Base-by-base conservation (phyloP, 108 stramenopile species). In the Cyclotella choctawhatcheeana region DNA sequence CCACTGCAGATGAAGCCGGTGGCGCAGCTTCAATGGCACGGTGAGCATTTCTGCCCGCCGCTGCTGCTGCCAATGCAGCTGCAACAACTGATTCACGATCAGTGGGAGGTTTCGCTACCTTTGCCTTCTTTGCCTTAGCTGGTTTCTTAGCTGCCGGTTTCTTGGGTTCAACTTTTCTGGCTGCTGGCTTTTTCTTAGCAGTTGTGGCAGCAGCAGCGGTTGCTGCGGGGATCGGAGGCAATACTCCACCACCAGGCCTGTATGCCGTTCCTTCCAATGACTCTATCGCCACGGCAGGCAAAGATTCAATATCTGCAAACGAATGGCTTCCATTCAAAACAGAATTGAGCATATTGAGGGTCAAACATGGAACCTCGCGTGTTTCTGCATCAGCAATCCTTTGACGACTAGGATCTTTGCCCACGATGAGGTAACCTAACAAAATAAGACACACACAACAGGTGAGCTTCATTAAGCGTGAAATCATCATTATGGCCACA, bases 261-360 rank as follows among this genome's bases (percentile, higher is more conserved):
- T 74, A 69, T 12, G 67, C 66, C n/a, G 32, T 43, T 6, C 58
- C 73, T 34, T 47, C 34, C n/a, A 74, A 61, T 21, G 66, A 74
- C 16, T 60, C 73, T 32, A 44, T 35, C 0, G 58, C 40, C 73
- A 79, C 31, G 22, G 54, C 58, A 10, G 55, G 55, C 55, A 56
- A 56, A 3, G 55, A 56, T 31, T 30, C 55, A 30, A 56, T 12
- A 56, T 8, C 30, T 25, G 50, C 47, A 68, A 75, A 69, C 8
- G 73, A 61, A 25, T 60, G 54, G 29, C 44, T 35, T 18, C 68
- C 59, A 52, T 62, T 63, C 74, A 75, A 74, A 44, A 79, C 44
- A 53, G 58, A 22, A 18, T 61, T 59, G 58, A 74, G 29, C 74
- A 68, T 60, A 24, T 67, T 55, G 32, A 79, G 54, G 58, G 55